Evolutionary conservation across 2,329 filamentous ascomycete genomes (phyloP), one percentile per base, ranked within the genome.

Genomic region (Lachnellula hyalina): DNA sequence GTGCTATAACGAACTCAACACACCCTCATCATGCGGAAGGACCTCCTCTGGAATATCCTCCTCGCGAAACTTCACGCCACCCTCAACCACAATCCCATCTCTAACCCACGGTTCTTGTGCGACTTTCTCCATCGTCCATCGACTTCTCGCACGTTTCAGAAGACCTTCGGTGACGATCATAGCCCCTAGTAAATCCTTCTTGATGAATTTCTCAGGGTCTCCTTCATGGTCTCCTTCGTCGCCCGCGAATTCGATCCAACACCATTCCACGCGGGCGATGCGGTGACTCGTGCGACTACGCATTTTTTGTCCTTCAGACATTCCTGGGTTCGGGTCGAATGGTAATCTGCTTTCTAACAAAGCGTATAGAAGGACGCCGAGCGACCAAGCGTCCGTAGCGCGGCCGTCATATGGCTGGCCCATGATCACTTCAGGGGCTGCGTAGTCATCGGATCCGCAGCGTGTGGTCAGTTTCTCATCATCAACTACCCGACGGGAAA

Each of bases 391-490:
- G 68, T 99, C 94, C 0, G 89, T 96, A 1, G 87, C 83, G 38
- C 90, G 89, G 34, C 94, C 94, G 69, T 97, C 92, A 68, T 99
- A 99, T 7, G 90, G 84, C 67, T 96, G 90, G 23, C 93, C 93
- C 78, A 99, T 90, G 52, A 99, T 86, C 46, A 99, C 91, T 70
- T 99, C 94, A 0, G 94, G 94, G 0, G 94, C 93, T 1, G 93
- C 93, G 69, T 99, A 99, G 73, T 99, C 94, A 72, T 97, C 94
- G 41, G 89, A 96, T 34, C 94, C 94, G 70, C 94, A 99, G 9
- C 94, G 84, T 1, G 93, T 97, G 58, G 89, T 89, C n/a, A 99
- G 80, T 57, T 93, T 86, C 62, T 95, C 90, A 51, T 90, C 90
- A 59, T 90, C 86, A 15, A 90, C 83, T 40, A 97, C 89, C 36